Percentiles rank a stretch among this genome's conserved stretches.
These are phyloP conservation scores for Colletotrichum sp. DNA, from an alignment of 2,329 filamentous ascomycete species.

Conservation along the genomic window DNA sequence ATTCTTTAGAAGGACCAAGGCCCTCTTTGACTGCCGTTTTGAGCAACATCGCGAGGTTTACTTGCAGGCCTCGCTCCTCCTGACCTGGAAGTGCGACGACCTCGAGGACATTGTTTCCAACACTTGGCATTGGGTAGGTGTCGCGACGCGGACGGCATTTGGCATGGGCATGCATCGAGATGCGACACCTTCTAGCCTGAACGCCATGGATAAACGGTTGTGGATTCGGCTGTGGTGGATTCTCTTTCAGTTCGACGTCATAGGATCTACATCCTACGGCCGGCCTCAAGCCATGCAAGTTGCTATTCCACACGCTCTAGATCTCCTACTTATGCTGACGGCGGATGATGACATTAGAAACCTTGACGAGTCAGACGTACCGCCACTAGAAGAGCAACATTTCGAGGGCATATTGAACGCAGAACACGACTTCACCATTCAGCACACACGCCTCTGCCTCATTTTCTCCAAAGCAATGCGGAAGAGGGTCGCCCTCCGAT, in stretches of 20 bases:
- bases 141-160: slow-evolving; percentile 55
- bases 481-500: slow-evolving; percentile 20
- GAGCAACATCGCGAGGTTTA: slow-evolving; percentile 58
- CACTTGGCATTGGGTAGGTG: slow-evolving; percentile 57
- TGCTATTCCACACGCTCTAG: background rate
- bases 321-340: background rate
- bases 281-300: slow-evolving; percentile 54
- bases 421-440: slow-evolving; percentile 48
- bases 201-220: slow-evolving; percentile 34
- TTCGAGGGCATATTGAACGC: slow-evolving; percentile 46
- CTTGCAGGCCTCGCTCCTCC: slow-evolving; percentile 58
- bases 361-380: slow-evolving; percentile 56
- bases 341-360: slow-evolving; percentile 30
- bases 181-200: slow-evolving; percentile 31
- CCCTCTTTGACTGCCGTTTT: slow-evolving; percentile 56
- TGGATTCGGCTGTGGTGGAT: slow-evolving; percentile 47
- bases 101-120: slow-evolving; percentile 61
- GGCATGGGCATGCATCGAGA: slow-evolving; percentile 59
- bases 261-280: slow-evolving; percentile 47
- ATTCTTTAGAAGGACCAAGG: slow-evolving; percentile 58
- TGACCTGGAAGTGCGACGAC: slow-evolving; percentile 62
- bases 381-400: slow-evolving; percentile 45
- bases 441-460: slow-evolving; percentile 54
- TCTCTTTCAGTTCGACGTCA: slow-evolving; percentile 42
- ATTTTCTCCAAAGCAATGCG: slow-evolving; percentile 48